Conservation (phyloP, 129 eudicot species). For the Glebionis coronaria region DNA sequence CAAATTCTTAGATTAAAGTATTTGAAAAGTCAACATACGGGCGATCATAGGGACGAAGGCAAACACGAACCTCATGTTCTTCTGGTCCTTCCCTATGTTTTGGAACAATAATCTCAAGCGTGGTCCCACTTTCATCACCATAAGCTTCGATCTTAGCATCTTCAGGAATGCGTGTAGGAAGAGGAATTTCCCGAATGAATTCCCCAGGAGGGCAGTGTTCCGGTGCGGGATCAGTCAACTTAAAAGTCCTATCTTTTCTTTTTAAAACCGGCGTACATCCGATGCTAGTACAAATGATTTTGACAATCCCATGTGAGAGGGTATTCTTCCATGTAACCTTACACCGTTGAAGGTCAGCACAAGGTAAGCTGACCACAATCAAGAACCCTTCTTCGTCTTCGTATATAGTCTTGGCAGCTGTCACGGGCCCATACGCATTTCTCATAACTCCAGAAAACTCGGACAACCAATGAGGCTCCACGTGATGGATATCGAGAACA, state of each 20-base stretch:
- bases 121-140: slow-evolving; percentile 70
- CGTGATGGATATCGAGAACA: slow-evolving; percentile 43
- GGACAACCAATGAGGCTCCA: slow-evolving; percentile 62
- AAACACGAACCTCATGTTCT: slow-evolving; percentile 81
- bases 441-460: slow-evolving; percentile 82
- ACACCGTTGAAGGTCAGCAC: slow-evolving; percentile 60
- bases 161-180: slow-evolving; percentile 76
- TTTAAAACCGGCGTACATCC: slow-evolving; percentile 59
- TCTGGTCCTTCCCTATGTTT: slow-evolving; percentile 75
- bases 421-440: slow-evolving; percentile 65
- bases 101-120: slow-evolving; percentile 79
- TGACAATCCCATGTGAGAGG: slow-evolving; percentile 64
- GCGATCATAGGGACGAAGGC: slow-evolving; percentile 68
- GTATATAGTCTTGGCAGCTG: slow-evolving; percentile 73
- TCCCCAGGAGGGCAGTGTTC: slow-evolving; percentile 92
- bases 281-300: slow-evolving; percentile 65
- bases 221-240: slow-evolving; percentile 70
- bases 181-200: slow-evolving; percentile 63
- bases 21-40: slow-evolving; percentile 62
- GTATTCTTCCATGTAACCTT: slow-evolving; percentile 77
- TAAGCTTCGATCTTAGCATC: slow-evolving; percentile 80
- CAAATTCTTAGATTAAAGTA: slow-evolving; percentile 37
- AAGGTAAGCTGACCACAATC: slow-evolving; percentile 73
- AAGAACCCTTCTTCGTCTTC: slow-evolving; percentile 76
- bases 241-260: slow-evolving; percentile 69